Conservation (phyloP, 1,139 yeast genomes). For the Hyphopichia fennica region DNA sequence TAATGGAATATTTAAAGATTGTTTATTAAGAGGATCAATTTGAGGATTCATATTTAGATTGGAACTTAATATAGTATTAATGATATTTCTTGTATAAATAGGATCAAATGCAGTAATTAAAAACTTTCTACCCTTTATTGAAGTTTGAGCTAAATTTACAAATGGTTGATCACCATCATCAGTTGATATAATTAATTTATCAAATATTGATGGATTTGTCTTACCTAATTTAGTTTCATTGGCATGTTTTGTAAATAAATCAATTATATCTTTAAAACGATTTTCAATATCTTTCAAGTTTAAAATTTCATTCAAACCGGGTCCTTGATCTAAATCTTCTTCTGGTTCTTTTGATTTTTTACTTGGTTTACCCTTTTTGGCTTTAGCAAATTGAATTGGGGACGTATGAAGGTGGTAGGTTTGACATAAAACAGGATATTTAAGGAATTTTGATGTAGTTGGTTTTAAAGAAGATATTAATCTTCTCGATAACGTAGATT, state of each 20-base stretch:
- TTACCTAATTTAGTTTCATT: constrained; percentile 68
- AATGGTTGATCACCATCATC: constrained; percentile 50
- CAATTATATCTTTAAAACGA: constrained; percentile 51
- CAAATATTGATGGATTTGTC: constrained; percentile 66
- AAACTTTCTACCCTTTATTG: constrained; percentile 68
- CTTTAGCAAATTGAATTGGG: constrained; percentile 10
- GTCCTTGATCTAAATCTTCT: constrained; percentile 13
- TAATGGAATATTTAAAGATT: constrained; percentile 68
- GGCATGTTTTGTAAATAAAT: constrained; percentile 53
- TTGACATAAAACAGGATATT: not conserved
- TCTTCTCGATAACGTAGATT: no score
- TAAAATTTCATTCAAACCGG: constrained; percentile 20
- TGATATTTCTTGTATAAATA: constrained; percentile 61
- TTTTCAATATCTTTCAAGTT: constrained; percentile 43
- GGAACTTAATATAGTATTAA: constrained; percentile 68
- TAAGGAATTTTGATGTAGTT: no score
- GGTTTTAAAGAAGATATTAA: no score
- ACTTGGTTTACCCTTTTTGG: constrained; percentile 10
- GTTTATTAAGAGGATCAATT: constrained; percentile 67
- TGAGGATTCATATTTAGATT: constrained; percentile 79
- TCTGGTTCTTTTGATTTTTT: constrained; percentile 14
- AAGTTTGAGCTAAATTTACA: constrained; percentile 71
- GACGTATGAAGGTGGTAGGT: constrained; percentile 1
- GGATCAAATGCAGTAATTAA: constrained; percentile 85
- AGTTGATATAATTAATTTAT: constrained; percentile 55